A percentile compares a stretch with the other conserved stretches of the same genome.
These are phyloP conservation scores for Echria macrotheca DNA, from an alignment of 495 filamentous ascomycete genomes.

Conservation along the genomic window DNA sequence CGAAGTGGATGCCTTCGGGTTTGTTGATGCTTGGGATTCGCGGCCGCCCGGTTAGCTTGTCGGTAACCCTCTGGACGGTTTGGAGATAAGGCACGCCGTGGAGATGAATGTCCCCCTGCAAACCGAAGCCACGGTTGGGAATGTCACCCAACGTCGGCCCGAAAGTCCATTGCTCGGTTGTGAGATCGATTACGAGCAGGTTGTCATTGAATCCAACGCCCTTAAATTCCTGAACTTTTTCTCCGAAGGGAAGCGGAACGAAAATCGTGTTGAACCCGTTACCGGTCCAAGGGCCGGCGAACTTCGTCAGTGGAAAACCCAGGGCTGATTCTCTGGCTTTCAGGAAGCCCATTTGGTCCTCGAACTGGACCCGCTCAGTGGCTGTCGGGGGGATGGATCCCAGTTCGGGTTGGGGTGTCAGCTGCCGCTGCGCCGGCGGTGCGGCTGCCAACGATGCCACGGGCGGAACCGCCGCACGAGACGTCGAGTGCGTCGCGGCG, in stretches of 20 bases:
- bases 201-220: neutral
- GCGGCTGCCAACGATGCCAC: neutral
- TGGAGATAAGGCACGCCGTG: neutral
- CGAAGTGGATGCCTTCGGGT: conserved; percentile 1
- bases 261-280: neutral
- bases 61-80: neutral
- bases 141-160: neutral
- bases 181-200: neutral
- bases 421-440: neutral
- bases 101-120: neutral
- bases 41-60: neutral
- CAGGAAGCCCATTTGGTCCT: neutral
- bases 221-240: neutral
- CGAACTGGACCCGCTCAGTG: neutral
- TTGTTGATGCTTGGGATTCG: neutral
- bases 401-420: too few species aligned
- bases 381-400: too few species aligned
- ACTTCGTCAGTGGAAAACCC: neutral
- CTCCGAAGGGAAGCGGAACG: neutral
- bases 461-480: neutral
- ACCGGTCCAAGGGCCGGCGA: neutral
- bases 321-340: neutral
- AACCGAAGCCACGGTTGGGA: neutral
- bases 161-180: neutral
- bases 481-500: too few species aligned